Percentiles rank a stretch among this genome's conserved stretches.
Conservation (phyloP, 2,329 filamentous ascomycete genomes). For the Ophiostoma triangulosporum region DNA sequence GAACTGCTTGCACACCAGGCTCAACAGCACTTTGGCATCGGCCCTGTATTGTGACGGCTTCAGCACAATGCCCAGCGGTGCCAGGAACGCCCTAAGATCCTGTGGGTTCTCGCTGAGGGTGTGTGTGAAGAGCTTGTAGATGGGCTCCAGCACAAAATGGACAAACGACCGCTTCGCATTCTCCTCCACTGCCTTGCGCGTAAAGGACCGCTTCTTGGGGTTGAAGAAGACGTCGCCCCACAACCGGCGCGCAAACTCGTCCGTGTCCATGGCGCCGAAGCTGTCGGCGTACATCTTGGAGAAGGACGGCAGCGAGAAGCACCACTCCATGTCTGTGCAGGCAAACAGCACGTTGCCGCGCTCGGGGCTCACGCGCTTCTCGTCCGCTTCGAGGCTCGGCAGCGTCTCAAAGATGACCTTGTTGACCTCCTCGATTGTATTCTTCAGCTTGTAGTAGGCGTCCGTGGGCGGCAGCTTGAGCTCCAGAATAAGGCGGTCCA, state of each 20-base stretch:
- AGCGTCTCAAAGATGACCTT: constrained; percentile 81
- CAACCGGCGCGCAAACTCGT: constrained; percentile 70
- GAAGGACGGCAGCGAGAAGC: constrained; percentile 87
- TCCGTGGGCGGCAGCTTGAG: constrained; percentile 87
- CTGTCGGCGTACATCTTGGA: constrained; percentile 91
- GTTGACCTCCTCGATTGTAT: constrained; percentile 97
- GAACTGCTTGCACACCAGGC: constrained; percentile 85
- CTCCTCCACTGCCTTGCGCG: constrained; percentile 72
- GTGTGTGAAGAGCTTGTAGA: constrained; percentile 95
- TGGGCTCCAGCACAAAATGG: constrained; percentile 86
- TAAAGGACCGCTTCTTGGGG: constrained; percentile 78
- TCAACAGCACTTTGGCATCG: constrained; percentile 79
- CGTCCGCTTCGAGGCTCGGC: constrained; percentile 65
- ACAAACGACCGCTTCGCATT: constrained; percentile 76
- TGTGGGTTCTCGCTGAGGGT: constrained; percentile 83
- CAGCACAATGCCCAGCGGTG: constrained; percentile 64
- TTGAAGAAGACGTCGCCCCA: constrained; percentile 99
- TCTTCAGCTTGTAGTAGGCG: constrained; percentile 97
- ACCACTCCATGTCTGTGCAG: constrained; percentile 89
- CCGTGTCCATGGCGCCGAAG: constrained; percentile 66
- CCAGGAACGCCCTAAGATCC: constrained; percentile 67
- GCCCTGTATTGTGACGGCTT: constrained; percentile 88
- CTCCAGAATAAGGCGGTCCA: constrained; percentile 90
- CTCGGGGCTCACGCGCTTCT: constrained; percentile 75
- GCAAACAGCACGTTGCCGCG: constrained; percentile 98